Evolutionary conservation across 306 rosid species (phyloP), one percentile per base, ranked within the genome.

Genomic region (Trifolium subterraneum): DNA sequence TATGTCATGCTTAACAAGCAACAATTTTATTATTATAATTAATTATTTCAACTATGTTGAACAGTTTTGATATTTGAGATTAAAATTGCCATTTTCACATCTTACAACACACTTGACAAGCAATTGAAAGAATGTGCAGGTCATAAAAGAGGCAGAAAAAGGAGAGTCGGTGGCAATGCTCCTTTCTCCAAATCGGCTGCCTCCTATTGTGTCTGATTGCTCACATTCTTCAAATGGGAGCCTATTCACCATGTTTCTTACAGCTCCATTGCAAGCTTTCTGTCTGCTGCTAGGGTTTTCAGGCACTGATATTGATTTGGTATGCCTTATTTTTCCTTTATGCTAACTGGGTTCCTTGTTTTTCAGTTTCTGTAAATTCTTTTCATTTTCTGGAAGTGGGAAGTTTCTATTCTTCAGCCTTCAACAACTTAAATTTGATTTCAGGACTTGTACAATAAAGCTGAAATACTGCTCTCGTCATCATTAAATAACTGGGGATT

Each of bases 111-210:
- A 45, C 69, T 72, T 59, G 18, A 22, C 70, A 78, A 27, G 73
- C 11, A 58, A 70, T 50, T 73, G 62, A 47, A 66, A 29, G 33
- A 79, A 80, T 36, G 16, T 48, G 75, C 86, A 94, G 98, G 89
- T 78, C 48, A 79, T 94, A 79, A 82, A 80, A 61, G 96, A 86
- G 74, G 87, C 84, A 65, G 89, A 88, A 75, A 94, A 88, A 80
- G 98, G 96, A 83, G 97, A 91, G 82, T 33, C 86, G 68, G 87
- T 85, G 31, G 98, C 98, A n/a, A 85, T 94, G 93, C 96, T 94
- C 54, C 88, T 94, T 47, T 94, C 98, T 77, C 87, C 95, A 51
- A 82, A 84, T 67, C 80, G 83, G 73, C 71, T 84, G 16, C 83
- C 85, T 83, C 86, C 80, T 47, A 23, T 74, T 65, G 65, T 74